Evolutionary conservation across 306 rosid species (phyloP).

Genomic region (Trichosanthes truncata): DNA sequence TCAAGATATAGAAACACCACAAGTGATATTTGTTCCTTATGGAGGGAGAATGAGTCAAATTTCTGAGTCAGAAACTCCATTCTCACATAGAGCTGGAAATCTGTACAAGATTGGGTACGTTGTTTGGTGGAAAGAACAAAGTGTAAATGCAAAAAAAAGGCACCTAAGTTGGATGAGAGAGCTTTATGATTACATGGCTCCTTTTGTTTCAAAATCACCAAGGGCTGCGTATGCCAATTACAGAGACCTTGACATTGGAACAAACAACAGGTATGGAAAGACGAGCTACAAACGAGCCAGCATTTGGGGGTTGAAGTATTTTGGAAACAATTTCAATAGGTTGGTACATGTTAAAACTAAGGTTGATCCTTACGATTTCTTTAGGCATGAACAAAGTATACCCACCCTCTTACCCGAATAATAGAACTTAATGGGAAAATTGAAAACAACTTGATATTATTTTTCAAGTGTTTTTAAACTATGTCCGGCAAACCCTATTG

Average conservation of each 20-base stretch:
- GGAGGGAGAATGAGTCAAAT: conserved; percentile 63
- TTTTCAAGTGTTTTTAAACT: not conserved
- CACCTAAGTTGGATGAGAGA: conserved; percentile 59
- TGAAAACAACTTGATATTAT: not conserved
- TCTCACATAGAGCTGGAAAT: conserved; percentile 59
- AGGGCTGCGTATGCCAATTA: conserved; percentile 65
- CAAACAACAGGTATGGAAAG: conserved; percentile 32
- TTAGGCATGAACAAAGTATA: conserved; percentile 80
- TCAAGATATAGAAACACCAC: conserved; percentile 23
- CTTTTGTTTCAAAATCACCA: conserved; percentile 52
- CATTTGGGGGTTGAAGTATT: conserved; percentile 63
- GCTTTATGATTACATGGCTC: conserved; percentile 55
- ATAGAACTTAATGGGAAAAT: not conserved
- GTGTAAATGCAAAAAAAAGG: conserved; percentile 16
- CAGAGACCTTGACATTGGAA: conserved; percentile 70
- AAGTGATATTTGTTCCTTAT: conserved; percentile 44
- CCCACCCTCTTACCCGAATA: conserved; percentile 14
- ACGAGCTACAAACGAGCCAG: conserved; percentile 33
- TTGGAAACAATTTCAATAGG: conserved; percentile 53
- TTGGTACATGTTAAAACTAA: conserved; percentile 49
- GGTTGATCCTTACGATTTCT: conserved; percentile 68
- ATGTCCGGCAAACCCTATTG: not conserved
- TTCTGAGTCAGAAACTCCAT: conserved; percentile 41
- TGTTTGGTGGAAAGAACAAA: conserved; percentile 30
- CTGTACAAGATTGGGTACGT: conserved; percentile 48